Evolutionary conservation across 345 rosid species (phyloP), one percentile per base, ranked within the genome.

Genomic region (Draba incana): DNA sequence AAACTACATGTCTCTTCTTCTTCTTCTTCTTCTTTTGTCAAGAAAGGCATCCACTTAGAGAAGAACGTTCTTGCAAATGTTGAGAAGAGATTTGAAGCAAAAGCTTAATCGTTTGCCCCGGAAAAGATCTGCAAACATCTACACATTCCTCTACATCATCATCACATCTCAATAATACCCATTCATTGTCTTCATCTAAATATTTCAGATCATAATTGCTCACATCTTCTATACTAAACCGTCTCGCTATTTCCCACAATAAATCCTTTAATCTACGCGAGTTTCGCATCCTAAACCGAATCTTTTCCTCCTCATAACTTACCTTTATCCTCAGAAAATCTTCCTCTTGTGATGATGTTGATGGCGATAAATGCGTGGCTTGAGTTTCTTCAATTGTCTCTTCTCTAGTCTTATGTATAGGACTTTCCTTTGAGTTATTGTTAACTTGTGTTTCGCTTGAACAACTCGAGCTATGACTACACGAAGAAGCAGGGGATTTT

Each of bases 121-220:
- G 78, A 15, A 79, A 86, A 16, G 87, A 76, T 62, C 76, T 78
- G 66, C 79, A 87, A 50, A 90, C 78, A 58, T 87, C 87, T 50
- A 90, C 74, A 58, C 98, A 93, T 76, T 93, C 98, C 48, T 82
- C 86, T 70, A 88, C 79, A 79, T 93, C 98, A 0, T 87, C 97
- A 65, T 90, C 97, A 70, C 97, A 93, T 4, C 94, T 88, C 71
- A 90, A 70, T 45, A 93, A 69, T 12, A 93, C 89, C 98, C 97
- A 93, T 64, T 93, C 98, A 33, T 70, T 72, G 75, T 93, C 98
- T 76, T 93, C 98, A 52, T 93, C 97, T 78, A 93, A 79, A 81
- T 93, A 93, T 80, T 86, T 93, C 58, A 93, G 77, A 75, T 87
- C 86, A 56, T 78, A 85, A 61, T 67, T 77, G 57, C 76, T 75